Base-by-base conservation (phyloP, 345 rosid species). In the Cardiospermum halicacabum region DNA sequence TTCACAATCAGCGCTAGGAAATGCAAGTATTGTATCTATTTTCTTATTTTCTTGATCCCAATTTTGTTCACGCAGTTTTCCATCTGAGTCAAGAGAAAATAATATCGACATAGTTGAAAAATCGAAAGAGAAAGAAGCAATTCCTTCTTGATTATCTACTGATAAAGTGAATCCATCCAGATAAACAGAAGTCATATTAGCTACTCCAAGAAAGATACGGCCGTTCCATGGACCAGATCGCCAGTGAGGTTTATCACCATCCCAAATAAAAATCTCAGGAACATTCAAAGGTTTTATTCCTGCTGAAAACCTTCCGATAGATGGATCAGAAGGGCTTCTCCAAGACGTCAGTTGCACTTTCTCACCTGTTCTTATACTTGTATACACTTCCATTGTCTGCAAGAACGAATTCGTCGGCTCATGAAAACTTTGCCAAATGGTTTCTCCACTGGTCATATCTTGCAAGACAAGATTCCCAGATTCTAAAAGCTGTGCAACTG, bases 201-300 rank as follows among this genome's bases (percentile, higher is more conserved):
- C 73, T 4, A 75, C 64, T 18, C 76, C 79, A 49, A 69, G 64
- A 21, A 75, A 75, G 59, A 72, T 48, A 1, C 11, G 7, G 3
- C 76, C 76, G 55, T 67, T 75, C 79, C 76, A 75, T 2, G 76
- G 56, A 11, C 76, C 79, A 15, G 73, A 68, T 1, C 76, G 31
- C n/a, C 72, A 75, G 10, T 16, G 3, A 15, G 5, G 47, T 2
- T 12, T 6, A 5, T 36, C 21, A 4, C 56, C 16, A 0, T 59
- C 34, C 67, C 31, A 53, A n/a, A 72, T 27, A 21, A 68, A 72
- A 15, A 61, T 3, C 53, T 78, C 75, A 1, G 79, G 78, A 56
- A 71, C 66, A 15, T 74, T 69, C 10, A 6, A 47, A 2, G 45
- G 74, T 7, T 75, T 48, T 4, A 78, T 1, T 32, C 72, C 65